Base-by-base conservation (phyloP, 1,139 yeast genomes). In the Yamadazyma jaroonii region DNA sequence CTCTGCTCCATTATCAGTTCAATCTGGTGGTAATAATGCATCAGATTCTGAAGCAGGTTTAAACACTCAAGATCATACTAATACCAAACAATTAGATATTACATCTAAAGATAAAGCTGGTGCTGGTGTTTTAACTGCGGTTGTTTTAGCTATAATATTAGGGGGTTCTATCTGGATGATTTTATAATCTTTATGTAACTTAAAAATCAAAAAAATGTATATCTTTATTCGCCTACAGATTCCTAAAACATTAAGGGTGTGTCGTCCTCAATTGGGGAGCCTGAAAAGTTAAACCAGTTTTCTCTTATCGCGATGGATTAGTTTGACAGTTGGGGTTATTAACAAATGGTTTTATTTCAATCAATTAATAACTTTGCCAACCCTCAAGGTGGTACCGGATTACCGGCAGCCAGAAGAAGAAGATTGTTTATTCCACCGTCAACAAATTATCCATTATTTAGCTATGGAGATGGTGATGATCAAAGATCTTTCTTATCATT, bases 341-440 rank as follows among this genome's bases (percentile, higher is more conserved):
- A 17, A 7, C 14, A 31, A 10, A 71, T 71, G 77, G 77, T 71
- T 32, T 60, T 70, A 41, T 70, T 69, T 37, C 56, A 59, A 38
- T 50, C 65, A 9, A 68, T 71, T 35, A 71, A 71, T 46, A 59
- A 60, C 44, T 56, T 70, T 33, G 72, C 74, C 32, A 68, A 67
- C 46, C 74, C 74, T 13, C 58, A 59, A 34, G 61, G 63, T n/a
- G 57, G 57, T 8, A 52, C 51, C 3, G 66, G 64, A 6, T 42
- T 64, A 15, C 64, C 70, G 6, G 65, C 65, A 17, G 68, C 68
- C 23, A 54, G 74, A 37, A 56, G 75, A 39, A 56, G 76, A 41
- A 56, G 72, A 34, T 50, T 72, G 17, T 83, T 78, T 54, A 74
- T 83, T n/a, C 87, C 88, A 1, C 88, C 89, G 0, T 77, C 85